phyloP scores from a whole-genome alignment of 129 eudicot species.

The Flaveria robusta region DNA sequence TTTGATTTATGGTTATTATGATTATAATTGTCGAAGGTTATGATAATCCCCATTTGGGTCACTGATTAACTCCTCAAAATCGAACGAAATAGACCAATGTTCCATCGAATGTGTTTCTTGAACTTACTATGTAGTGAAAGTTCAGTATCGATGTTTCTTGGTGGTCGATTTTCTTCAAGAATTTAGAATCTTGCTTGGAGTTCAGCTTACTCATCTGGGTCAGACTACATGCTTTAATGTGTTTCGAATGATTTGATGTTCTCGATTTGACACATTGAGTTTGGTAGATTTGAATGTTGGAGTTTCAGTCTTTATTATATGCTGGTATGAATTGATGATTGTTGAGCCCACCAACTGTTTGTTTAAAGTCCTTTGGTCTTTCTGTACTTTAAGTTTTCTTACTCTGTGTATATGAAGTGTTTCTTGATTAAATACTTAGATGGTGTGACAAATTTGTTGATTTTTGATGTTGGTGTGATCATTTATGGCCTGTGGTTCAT shows the following conservation, averaged over 20 bases:
- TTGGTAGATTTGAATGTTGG: neutral
- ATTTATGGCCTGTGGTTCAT: neutral
- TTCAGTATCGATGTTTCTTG: conserved; percentile 1
- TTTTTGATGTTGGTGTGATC: neutral
- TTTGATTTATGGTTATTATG: neutral
- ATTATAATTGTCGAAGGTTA: neutral
- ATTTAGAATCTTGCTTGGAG: neutral
- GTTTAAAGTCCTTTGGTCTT: neutral
- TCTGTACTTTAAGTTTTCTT: neutral
- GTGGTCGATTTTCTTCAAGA: neutral
- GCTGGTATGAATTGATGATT: neutral
- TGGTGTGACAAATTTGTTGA: neutral
- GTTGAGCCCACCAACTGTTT: conserved; percentile 15
- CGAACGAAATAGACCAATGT: neutral
- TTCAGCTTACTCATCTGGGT: neutral
- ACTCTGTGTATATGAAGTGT: neutral
- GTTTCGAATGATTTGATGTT: neutral
- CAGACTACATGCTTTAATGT: neutral
- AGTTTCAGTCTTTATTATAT: neutral
- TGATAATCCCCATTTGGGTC: conserved; percentile 28
- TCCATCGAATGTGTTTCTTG: neutral
- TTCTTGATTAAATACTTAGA: neutral
- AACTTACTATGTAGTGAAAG: neutral
- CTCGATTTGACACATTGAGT: neutral
- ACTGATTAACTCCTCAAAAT: neutral